Base-by-base conservation (phyloP, 768 basidiomycete genomes). In the Cyathus striatus region DNA sequence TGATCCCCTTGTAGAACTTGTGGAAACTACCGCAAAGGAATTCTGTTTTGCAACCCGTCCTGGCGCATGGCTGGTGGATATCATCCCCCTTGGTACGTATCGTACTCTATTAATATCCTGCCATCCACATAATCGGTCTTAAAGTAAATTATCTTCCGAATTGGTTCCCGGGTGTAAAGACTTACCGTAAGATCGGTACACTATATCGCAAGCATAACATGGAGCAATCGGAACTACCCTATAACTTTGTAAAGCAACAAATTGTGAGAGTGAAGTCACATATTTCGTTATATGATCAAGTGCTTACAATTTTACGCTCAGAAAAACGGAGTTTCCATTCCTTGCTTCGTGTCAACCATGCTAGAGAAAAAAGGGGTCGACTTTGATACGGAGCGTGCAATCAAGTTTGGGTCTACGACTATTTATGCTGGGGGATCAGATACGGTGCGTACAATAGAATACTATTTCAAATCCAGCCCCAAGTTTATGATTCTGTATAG, bases 81-180 rank as follows among this genome's bases (percentile, higher is more conserved):
- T 66, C 5, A 50, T 73, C 1, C 73, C 73, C 4, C 49, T 40
- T 37, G 36, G 4, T 25, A 13, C 14, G 6, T 9, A 13, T 27
- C 22, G 1, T 6, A 17, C 13, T 17, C 7, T 21, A 4, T 3
- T 16, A 12, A 1, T 38, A 47, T 13, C 53, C 34, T 16, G 33
- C 36, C 17, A 17, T 24, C 37, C 24, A 2, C 23, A 40, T n/a
- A n/a, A n/a, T n/a, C n/a, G n/a, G n/a, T n/a, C n/a, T n/a, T 18
- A 2, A 36, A 75, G 72, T 75, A 52, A 57, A 59, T 37, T 47
- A 64, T 20, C 53, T 74, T 34, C 73, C 73, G 5, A 53, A 57
- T 12, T 75, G 73, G 73, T 52, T 72, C 41, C 73, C 73, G 12
- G 69, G 70, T n/a, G n/a, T n/a, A 13, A 64, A 63, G 26, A 48